These are phyloP conservation scores for Madurella mycetomatis DNA, from an alignment of 2,329 filamentous ascomycete species.

Conservation along the genomic window DNA sequence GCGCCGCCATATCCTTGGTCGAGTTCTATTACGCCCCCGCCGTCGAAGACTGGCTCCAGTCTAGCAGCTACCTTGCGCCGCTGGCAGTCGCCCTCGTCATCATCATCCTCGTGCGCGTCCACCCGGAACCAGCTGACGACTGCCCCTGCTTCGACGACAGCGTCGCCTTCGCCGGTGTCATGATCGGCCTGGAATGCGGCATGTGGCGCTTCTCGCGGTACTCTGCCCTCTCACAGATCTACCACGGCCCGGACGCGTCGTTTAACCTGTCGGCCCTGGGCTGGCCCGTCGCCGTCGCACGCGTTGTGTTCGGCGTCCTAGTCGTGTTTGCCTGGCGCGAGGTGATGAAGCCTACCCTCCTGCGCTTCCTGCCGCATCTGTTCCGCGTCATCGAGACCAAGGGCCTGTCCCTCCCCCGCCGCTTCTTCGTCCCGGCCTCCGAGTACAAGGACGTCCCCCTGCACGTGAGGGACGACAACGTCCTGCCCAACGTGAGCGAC, in stretches of 20 bases:
- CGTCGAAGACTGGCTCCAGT: conserved; percentile 68
- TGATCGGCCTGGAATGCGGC: conserved; percentile 78
- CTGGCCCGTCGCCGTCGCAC: conserved; percentile 55
- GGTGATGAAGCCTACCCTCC: conserved; percentile 76
- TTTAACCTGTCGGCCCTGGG: conserved; percentile 66
- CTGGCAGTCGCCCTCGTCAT: conserved; percentile 61
- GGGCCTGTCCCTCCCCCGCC: conserved; percentile 75
- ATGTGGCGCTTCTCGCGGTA: conserved; percentile 71
- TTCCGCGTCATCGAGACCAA: conserved; percentile 80
- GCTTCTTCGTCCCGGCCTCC: conserved; percentile 86
- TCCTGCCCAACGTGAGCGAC: conserved; percentile 85
- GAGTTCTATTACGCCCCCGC: conserved; percentile 57
- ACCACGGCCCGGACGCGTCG: conserved; percentile 46
- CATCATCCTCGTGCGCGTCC: conserved; percentile 74
- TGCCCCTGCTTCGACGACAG: conserved; percentile 97
- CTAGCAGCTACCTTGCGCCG: conserved; percentile 60
- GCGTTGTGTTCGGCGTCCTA: conserved; percentile 74
- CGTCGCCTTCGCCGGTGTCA: conserved; percentile 84
- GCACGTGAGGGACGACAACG: conserved; percentile 69
- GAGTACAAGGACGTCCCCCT: conserved; percentile 84
- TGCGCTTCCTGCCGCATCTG: conserved; percentile 74
- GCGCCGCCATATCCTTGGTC: conserved; percentile 57
- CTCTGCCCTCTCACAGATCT: conserved; percentile 43
- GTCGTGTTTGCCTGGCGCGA: conserved; percentile 88
- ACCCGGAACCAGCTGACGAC: conserved; percentile 93